Evolutionary conservation across 2,329 filamentous ascomycete species (phyloP), one percentile per base, ranked within the genome.

Genomic region (Fusarium succisae): DNA sequence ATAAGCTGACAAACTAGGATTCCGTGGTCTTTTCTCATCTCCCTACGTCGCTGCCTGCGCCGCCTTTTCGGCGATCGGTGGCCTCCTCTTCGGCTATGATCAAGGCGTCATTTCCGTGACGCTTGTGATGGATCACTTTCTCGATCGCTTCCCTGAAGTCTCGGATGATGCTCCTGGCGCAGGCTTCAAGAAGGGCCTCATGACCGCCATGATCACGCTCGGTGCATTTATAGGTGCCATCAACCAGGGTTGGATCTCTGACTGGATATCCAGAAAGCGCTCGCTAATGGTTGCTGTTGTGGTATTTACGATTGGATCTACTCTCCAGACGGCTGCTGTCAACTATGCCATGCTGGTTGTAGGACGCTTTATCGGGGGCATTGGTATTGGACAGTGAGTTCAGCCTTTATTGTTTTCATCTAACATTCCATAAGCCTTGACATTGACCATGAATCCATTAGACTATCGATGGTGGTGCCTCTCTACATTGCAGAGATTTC

Each of bases 161-260:
- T 76, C 80, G 0, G 77, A 81, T 12, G 59, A 66, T 5, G 81
- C 80, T 11, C 76, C 82, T 13, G 85, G 85, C 5, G 81, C 83
- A 6, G 84, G 84, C 9, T 78, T 79, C 51, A 74, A 76, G 50
- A 76, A 76, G 26, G 78, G 86, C 30, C 87, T 87, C 81, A 86
- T 87, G 71, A 85, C 87, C 10, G 87, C 86, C 38, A 86, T 84
- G n/a, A 79, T 88, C 12, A 78, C 86, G 6, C 79, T 88, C 1
- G 81, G 84, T 62, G 86, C 86, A 12, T 87, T 85, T 81, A 77
- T 86, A 68, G 86, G 86, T 12, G 86, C 86, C 7, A 77, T 87
- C 28, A 76, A 82, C 66, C 83, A 83, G 64, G 83, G 83, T 2
- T 81, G 83, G 66, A 68, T 83, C 11, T 80, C 81, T 38, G 81